These are phyloP conservation scores for Kickxella alabastrina DNA, from an alignment of 192 early-diverging fungal species.

Conservation along the genomic window DNA sequence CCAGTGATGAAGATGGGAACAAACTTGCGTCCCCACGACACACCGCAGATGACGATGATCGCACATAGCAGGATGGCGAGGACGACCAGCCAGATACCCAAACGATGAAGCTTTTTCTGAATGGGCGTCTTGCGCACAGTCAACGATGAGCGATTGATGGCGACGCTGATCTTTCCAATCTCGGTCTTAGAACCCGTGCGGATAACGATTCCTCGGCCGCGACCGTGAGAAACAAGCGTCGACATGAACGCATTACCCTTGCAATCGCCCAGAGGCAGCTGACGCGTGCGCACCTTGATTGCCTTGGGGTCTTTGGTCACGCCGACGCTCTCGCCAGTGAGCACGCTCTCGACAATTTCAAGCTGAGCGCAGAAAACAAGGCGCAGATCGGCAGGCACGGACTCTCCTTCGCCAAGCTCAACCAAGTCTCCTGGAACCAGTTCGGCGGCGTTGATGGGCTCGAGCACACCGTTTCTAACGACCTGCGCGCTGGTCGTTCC, in stretches of 20 bases:
- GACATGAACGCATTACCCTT: conserved; percentile 97
- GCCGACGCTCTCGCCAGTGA: conserved; percentile 73
- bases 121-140: conserved; percentile 60
- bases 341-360: conserved; percentile 65
- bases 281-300: conserved; percentile 47
- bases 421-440: conserved; percentile 91
- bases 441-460: conserved; percentile 66
- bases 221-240: conserved; percentile 84
- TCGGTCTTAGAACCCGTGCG: conserved; percentile 84
- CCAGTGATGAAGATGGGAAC: conserved; percentile 79
- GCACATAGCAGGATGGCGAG: conserved; percentile 78
- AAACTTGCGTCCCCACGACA: conserved; percentile 64
- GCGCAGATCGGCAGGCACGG: conserved; percentile 81
- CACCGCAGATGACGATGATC: conserved; percentile 77
- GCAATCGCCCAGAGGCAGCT: conserved; percentile 81
- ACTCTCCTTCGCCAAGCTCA: conserved; percentile 77
- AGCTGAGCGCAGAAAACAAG: conserved; percentile 63
- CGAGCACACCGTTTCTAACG: conserved; percentile 72
- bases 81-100: conserved; percentile 83
- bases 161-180: conserved; percentile 90
- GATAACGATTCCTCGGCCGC: conserved; percentile 90
- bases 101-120: conserved; percentile 67
- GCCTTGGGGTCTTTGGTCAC: conserved; percentile 58
- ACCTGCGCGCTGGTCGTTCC: conserved; percentile 74
- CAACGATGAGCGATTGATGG: conserved; percentile 65